Evolutionary conservation across 192 early-diverging fungal species (phyloP).

Genomic region (Phycomyces nitens): DNA sequence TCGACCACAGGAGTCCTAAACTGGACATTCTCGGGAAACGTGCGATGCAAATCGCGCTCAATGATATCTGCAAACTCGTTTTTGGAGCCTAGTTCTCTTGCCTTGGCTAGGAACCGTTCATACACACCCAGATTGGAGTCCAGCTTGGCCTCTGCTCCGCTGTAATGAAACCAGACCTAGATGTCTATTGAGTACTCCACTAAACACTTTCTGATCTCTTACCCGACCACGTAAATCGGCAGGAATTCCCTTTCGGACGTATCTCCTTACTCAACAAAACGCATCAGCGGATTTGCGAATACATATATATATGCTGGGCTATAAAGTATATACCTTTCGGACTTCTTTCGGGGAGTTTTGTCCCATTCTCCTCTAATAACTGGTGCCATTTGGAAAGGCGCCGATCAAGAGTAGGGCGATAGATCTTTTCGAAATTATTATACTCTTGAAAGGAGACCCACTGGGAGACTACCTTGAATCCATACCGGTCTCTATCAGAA

Average conservation of each 20-base stretch:
- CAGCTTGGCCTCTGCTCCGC: conserved; percentile 61
- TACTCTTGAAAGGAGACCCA: conserved; percentile 49
- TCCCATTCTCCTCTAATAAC: conserved; percentile 43
- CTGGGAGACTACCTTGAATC: conserved; percentile 50
- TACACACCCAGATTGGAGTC: conserved; percentile 56
- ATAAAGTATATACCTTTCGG: conserved; percentile 35
- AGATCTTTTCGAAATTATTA: conserved; percentile 45
- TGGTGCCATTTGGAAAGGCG: conserved; percentile 46
- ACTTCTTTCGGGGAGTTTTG: conserved; percentile 39
- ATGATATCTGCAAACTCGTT: conserved; percentile 68
- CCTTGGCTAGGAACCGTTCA: conserved; percentile 39
- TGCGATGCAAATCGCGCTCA: conserved; percentile 42
- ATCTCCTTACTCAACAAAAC: conserved; percentile 52
- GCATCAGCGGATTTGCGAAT: conserved; percentile 12
- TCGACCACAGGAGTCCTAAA: neutral
- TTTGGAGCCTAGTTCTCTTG: conserved; percentile 42
- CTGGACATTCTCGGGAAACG: conserved; percentile 6
- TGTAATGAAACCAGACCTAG: conserved; percentile 68
- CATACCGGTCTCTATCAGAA: conserved; percentile 53
- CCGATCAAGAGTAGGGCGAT: conserved; percentile 45
- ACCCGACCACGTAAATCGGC: conserved; percentile 56
- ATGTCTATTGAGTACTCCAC: neutral
- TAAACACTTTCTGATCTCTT: conserved; percentile 26
- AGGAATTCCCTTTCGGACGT: conserved; percentile 74
- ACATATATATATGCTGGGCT: neutral